These are phyloP conservation scores for Tetradesmus lagerheimii DNA, from an alignment of 139 green algal species.

Conservation along the genomic window DNA sequence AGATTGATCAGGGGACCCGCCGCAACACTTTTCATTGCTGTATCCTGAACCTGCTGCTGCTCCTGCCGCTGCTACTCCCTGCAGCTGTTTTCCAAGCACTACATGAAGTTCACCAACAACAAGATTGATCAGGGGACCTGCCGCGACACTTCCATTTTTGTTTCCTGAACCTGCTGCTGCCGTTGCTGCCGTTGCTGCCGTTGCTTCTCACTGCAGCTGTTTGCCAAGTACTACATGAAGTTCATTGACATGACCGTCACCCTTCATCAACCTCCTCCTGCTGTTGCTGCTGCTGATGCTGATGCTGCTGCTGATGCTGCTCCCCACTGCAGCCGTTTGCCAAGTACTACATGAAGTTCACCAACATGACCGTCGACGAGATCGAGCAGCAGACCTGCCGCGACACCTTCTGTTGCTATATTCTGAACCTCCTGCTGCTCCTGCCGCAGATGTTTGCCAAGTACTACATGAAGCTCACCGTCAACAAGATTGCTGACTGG, in stretches of 20 bases:
- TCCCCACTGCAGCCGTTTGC: slow-evolving; percentile 62
- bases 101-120: no score
- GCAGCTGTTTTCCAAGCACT: no score
- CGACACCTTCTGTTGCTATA: slow-evolving; percentile 74
- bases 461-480: no score
- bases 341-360: slow-evolving; percentile 86
- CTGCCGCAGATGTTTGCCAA: no score
- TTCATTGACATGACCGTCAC: slow-evolving; percentile 81
- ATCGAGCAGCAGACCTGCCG: slow-evolving; percentile 86
- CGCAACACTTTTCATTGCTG: no score
- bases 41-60: not conserved
- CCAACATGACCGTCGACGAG: slow-evolving; percentile 79
- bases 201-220: slow-evolving; percentile 62
- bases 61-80: not conserved
- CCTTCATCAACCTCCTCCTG: no score
- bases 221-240: slow-evolving; percentile 78
- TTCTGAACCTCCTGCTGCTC: no score
- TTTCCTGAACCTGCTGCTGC: not conserved
- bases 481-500: no score
- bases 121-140: no score
- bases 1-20: no score
- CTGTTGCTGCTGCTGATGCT: no score
- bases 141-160: no score
- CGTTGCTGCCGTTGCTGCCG: not conserved
- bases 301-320: not conserved